Evolutionary conservation across 352 stramenopile species (phyloP), one percentile per base, ranked within the genome.

Genomic region (Phytophthora fragariaefolia): DNA sequence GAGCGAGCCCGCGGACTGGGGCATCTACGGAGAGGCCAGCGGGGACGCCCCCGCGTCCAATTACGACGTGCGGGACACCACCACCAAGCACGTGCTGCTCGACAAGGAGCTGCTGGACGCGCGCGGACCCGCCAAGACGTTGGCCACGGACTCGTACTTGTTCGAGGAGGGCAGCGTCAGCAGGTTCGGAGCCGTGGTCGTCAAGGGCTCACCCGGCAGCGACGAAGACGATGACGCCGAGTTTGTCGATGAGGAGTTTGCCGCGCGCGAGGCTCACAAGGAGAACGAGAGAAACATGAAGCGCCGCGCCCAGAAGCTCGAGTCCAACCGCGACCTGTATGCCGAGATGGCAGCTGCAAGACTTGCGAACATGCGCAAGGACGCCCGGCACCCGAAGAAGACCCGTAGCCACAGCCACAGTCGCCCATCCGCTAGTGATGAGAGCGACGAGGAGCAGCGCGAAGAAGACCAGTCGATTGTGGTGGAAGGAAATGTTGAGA

Each of bases 281-380:
- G 57, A 87, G 38, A 83, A 83, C 47, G 73, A 89, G 51, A 88
- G 87, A 62, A 71, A 82, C 24, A 72, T 76, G 68, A 69, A 73
- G 36, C 73, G 76, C 17, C 80, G 80, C 17, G 74, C 73, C 22
- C 80, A 87, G 63, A 92, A 92, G 38, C 76, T 92, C 50, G 83
- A 92, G 63, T 85, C 74, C 42, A 92, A 92, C 56, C 77, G 80
- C 23, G 82, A 92, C 53, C 36, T 85, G 60, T 90, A 89, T 63
- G 83, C 83, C 5, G 81, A 90, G 51, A 91, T 92, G 82, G 79
- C 83, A 9, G 83, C 83, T 0, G 80, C 80, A 27, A 79, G 83
- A 18, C 72, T 92, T 9, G 65, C 61, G 8, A 66, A 56, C 10
- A 89, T 92, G 82, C 77, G 83, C 50, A 89, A 92, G 58, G 71